Conservation (phyloP, 768 basidiomycete species). For the Leccinum aurantiacum region DNA sequence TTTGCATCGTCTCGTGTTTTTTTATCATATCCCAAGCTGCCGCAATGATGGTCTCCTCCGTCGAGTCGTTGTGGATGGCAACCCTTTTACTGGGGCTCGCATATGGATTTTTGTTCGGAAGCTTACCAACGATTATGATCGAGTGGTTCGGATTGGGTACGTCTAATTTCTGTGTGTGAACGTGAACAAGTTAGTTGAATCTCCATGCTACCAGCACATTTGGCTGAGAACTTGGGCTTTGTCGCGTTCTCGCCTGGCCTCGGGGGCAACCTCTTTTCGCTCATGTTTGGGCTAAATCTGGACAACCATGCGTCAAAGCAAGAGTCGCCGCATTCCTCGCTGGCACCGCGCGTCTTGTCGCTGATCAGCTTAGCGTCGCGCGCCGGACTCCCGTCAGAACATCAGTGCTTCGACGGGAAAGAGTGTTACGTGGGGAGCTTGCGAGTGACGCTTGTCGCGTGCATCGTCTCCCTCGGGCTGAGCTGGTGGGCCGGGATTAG, state of each 20-base stretch:
- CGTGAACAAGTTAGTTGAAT: background rate
- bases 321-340: background rate
- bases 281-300: conserved; percentile 77
- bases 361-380: conserved; percentile 6
- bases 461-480: conserved; percentile 36
- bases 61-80: conserved; percentile 62
- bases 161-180: conserved; percentile 32
- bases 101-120: conserved; percentile 73
- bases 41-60: conserved; percentile 53
- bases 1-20: conserved; percentile 62
- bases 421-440: conserved; percentile 62
- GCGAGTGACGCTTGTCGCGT: conserved; percentile 44
- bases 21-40: conserved; percentile 74
- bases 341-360: background rate
- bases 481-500: conserved; percentile 40
- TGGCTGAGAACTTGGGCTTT: conserved; percentile 87
- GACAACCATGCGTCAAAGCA: conserved; percentile 58
- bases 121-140: conserved; percentile 72
- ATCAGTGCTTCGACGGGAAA: conserved; percentile 56
- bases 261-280: conserved; percentile 81
- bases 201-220: conserved; percentile 49
- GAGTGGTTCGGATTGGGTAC: conserved; percentile 89
- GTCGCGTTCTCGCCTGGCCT: conserved; percentile 68
- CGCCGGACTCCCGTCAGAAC: conserved; percentile 28
- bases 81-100: conserved; percentile 41